A percentile compares a stretch with the other conserved stretches of the same genome.
Evolutionary conservation across 2,329 filamentous ascomycete species (phyloP).

Genomic region (Arthrobotrys megalospora): DNA sequence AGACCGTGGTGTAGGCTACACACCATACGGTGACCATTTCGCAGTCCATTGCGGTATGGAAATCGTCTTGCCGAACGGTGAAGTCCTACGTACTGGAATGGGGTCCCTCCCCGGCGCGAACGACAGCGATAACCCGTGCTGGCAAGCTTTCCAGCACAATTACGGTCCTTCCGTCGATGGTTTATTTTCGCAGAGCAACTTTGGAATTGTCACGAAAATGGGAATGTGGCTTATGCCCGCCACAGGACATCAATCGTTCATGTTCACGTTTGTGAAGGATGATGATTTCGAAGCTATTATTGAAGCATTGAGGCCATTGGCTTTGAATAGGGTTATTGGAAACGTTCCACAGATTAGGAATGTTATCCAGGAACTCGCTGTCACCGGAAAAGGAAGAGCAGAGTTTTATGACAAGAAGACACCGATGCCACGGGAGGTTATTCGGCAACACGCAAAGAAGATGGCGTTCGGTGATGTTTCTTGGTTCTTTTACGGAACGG

Average conservation of each 20-base stretch:
- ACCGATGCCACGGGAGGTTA: slow-evolving; percentile 65
- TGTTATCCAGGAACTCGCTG: slow-evolving; percentile 66
- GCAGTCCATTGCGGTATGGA: slow-evolving; percentile 69
- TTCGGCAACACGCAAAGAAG: slow-evolving; percentile 63
- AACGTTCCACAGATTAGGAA: slow-evolving; percentile 66
- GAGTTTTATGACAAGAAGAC: slow-evolving; percentile 64
- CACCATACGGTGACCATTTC: slow-evolving; percentile 70
- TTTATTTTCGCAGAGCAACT: slow-evolving; percentile 72
- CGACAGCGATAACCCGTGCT: slow-evolving; percentile 67
- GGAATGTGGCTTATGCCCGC: slow-evolving; percentile 73
- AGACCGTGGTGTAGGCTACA: slow-evolving; percentile 70
- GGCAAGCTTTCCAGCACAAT: slow-evolving; percentile 69
- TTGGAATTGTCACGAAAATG: slow-evolving; percentile 73
- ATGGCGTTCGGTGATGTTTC: slow-evolving; percentile 63
- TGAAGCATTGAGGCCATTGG: slow-evolving; percentile 71
- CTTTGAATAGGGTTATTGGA: slow-evolving; percentile 67
- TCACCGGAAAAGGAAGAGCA: slow-evolving; percentile 66
- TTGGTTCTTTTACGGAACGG: slow-evolving; percentile 60
- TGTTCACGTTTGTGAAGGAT: slow-evolving; percentile 70
- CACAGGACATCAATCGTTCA: slow-evolving; percentile 68
- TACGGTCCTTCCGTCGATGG: slow-evolving; percentile 69
- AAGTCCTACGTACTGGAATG: slow-evolving; percentile 70
- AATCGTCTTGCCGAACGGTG: slow-evolving; percentile 70
- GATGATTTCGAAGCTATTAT: slow-evolving; percentile 70
- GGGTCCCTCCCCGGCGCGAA: slow-evolving; percentile 68